Evolutionary conservation across 2,329 filamentous ascomycete species (phyloP).

Genomic region (Cryphonectria naterciae): DNA sequence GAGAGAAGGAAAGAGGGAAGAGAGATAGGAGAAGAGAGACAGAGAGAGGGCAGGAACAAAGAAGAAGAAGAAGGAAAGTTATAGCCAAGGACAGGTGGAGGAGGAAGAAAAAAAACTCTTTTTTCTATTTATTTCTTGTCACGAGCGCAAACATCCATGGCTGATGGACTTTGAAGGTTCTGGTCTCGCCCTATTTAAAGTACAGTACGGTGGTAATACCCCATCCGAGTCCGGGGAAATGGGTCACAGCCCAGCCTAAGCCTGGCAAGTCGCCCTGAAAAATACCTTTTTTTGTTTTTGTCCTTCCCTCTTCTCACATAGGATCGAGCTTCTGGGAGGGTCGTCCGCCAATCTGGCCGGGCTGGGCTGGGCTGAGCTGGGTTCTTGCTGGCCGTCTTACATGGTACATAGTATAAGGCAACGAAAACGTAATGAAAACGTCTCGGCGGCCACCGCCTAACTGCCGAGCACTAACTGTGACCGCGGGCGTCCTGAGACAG

Average conservation of each 20-base stretch:
- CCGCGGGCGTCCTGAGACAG: neutral
- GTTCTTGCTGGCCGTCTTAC: conserved; percentile 5
- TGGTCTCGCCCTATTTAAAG: neutral
- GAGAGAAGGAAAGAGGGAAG: neutral
- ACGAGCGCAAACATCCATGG: neutral
- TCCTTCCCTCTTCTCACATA: neutral
- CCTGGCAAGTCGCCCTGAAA: neutral
- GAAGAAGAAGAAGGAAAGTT: neutral
- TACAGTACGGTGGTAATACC: neutral
- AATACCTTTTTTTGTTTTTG: neutral
- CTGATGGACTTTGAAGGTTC: neutral
- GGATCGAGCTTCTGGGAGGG: conserved; percentile 12
- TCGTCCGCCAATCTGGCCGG: conserved; percentile 12
- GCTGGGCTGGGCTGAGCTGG: conserved; percentile 11
- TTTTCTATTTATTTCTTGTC: neutral
- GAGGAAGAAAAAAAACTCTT: neutral
- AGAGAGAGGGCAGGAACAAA: neutral
- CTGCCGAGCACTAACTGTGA: neutral
- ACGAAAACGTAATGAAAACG: conserved; percentile 35
- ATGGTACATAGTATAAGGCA: conserved; percentile 22
- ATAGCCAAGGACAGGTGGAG: neutral
- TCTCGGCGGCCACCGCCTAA: neutral
- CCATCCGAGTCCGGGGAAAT: conserved; percentile 22
- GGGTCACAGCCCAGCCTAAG: neutral
- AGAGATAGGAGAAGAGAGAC: neutral